These are phyloP conservation scores for Syncephalastrum contaminatum DNA, from an alignment of 371 early-diverging fungal genomes.

Conservation along the genomic window DNA sequence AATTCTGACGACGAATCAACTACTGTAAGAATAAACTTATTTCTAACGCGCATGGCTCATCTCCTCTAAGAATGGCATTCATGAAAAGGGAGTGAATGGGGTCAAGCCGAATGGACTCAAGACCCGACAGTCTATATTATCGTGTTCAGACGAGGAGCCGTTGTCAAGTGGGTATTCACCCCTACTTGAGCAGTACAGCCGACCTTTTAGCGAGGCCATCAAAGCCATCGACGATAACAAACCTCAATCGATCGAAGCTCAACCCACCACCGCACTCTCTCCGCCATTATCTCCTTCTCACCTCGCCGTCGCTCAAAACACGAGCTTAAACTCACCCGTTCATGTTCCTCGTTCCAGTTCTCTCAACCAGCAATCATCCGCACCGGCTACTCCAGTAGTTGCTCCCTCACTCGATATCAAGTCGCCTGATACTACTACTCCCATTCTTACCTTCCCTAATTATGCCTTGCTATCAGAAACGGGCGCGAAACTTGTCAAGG, in stretches of 20 bases:
- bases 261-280: conserved; percentile 1
- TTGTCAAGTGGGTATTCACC: conserved; percentile 19
- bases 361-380: conserved; percentile 12
- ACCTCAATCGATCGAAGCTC: background rate
- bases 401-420: background rate
- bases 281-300: conserved; percentile 16
- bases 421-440: background rate
- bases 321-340: conserved; percentile 6
- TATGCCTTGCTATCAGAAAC: conserved; percentile 17
- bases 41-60: no score
- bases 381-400: conserved; percentile 3
- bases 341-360: conserved; percentile 14
- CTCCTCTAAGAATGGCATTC: no score
- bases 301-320: conserved; percentile 10
- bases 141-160: conserved; percentile 11
- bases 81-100: no score
- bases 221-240: background rate
- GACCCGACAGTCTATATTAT: conserved; percentile 1
- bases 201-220: conserved; percentile 12
- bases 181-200: conserved; percentile 14
- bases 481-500: conserved; percentile 13
- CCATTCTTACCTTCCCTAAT: conserved; percentile 11
- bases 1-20: no score
- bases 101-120: background rate
- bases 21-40: no score